Base-by-base conservation (phyloP, 2,329 filamentous ascomycete species). In the Paecilomyces niveus region DNA sequence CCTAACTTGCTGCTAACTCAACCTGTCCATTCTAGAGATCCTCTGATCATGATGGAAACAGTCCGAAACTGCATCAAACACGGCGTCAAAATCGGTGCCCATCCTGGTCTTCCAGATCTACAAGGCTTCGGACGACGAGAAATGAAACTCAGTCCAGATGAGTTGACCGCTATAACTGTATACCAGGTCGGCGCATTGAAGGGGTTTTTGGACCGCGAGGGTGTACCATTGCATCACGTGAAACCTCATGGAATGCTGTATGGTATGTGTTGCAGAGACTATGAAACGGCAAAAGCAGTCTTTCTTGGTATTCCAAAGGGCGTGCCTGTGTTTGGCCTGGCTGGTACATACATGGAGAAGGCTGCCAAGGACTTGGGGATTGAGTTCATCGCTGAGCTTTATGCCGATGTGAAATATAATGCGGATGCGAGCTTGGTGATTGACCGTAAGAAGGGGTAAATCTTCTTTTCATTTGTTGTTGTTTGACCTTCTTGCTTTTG, bases 181-280 rank as follows among this genome's bases (percentile, higher is more conserved):
- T 88, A 88, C 69, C 85, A 88, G 66, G 80, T 88, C 33, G 85
- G 85, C 1, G 84, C 85, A 0, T 73, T 88, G 1, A 80, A 83
- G 60, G 85, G 74, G 1, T 84, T 87, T 61, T 73, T 88, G 2
- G 79, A 83, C 32, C 78, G 78, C 0, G 85, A 86, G 63, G 78
- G 76, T 11, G 70, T 86, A 6, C 71, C 76, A 11, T 69, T 88
- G 24, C 78, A 85, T 62, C 85, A 88, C 63, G 81, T 88, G 49
- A 88, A 86, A 67, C 83, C 84, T 2, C 84, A 87, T 57, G 83
- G 84, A 3, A 78, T 82, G 22, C 74, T 87, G 1, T 86, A 85
- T 65, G 80, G 80, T 3, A 82, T 83, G 80, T 81, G 80, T 74
- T 79, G 77, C 61, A 68, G 81, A 60, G 78, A 83, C 62, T 74